These are phyloP conservation scores for Aspergillus glaucus DNA, from an alignment of 2,329 filamentous ascomycete species.

Conservation along the genomic window DNA sequence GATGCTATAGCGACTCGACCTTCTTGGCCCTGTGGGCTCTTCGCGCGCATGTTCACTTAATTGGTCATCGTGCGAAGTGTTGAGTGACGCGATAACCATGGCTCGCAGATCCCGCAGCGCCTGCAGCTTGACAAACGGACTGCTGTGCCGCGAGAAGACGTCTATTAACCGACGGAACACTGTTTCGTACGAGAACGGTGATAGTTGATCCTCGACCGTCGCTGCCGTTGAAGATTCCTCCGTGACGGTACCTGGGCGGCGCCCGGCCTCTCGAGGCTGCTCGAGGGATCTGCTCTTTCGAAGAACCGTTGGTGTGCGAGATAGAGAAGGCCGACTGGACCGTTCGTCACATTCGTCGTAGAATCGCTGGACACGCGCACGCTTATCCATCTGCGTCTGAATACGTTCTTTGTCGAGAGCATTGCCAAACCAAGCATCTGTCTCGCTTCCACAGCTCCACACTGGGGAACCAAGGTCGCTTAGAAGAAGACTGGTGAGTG, in stretches of 20 bases:
- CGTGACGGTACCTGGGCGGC: conserved; percentile 1
- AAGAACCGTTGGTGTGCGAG: conserved; percentile 14
- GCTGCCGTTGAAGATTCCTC: background rate
- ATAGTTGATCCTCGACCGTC: conserved; percentile 35
- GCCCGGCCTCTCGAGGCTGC: conserved; percentile 8
- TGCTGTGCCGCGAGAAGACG: conserved; percentile 84
- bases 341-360: conserved; percentile 31
- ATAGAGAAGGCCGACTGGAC: conserved; percentile 17
- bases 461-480: conserved; percentile 85
- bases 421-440: conserved; percentile 72
- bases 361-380: conserved; percentile 33
- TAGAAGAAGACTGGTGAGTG: conserved; percentile 73
- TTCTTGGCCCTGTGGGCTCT: conserved; percentile 3
- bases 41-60: conserved; percentile 4
- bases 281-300: conserved; percentile 32
- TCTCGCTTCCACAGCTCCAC: conserved; percentile 85
- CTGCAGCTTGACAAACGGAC: conserved; percentile 78
- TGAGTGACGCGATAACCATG: conserved; percentile 70
- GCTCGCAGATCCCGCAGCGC: conserved; percentile 76
- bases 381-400: conserved; percentile 33
- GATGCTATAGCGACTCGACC: conserved; percentile 25
- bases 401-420: conserved; percentile 46
- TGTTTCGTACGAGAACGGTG: conserved; percentile 66
- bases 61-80: conserved; percentile 44
- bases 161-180: conserved; percentile 74